These are phyloP conservation scores for Linderniella brevidens DNA, from an alignment of 257 asterid species.

Conservation along the genomic window DNA sequence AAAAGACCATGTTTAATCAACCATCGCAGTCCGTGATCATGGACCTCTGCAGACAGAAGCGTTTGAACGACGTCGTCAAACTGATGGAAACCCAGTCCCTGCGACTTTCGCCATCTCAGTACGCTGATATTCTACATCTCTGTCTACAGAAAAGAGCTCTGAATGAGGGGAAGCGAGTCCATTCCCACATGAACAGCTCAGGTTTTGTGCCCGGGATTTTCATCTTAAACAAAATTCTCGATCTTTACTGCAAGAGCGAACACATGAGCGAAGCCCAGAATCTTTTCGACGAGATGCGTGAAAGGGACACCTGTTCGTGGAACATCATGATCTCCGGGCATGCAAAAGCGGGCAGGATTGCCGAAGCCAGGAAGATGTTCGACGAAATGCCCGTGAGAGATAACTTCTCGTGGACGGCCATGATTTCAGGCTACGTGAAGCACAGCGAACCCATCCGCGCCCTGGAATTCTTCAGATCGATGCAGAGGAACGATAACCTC, in stretches of 20 bases:
- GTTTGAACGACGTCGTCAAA: slow-evolving; percentile 33
- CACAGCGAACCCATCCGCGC: slow-evolving; percentile 34
- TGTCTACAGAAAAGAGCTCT: slow-evolving; percentile 45
- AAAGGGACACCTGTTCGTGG: slow-evolving; percentile 56
- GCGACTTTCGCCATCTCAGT: slow-evolving; percentile 21
- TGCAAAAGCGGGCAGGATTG: slow-evolving; percentile 26
- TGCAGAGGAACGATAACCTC: slow-evolving; percentile 27
- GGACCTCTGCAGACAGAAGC: slow-evolving; percentile 35
- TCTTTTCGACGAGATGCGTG: slow-evolving; percentile 45
- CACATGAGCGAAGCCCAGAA: slow-evolving; percentile 28
- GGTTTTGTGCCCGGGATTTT: slow-evolving; percentile 36
- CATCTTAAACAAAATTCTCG: slow-evolving; percentile 46
- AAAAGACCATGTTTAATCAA: no score
- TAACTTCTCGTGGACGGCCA: slow-evolving; percentile 66
- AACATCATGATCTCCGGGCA: slow-evolving; percentile 62
- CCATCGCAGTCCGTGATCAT: no score
- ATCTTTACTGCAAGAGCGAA: slow-evolving; percentile 49
- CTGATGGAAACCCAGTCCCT: slow-evolving; percentile 20
- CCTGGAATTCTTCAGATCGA: slow-evolving; percentile 37
- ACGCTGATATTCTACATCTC: slow-evolving; percentile 26
- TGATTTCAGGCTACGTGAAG: slow-evolving; percentile 65
- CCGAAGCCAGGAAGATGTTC: slow-evolving; percentile 42
- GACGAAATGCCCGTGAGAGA: slow-evolving; percentile 59
- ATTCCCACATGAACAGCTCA: slow-evolving; percentile 26
- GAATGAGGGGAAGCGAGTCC: slow-evolving; percentile 38